Base-by-base conservation (phyloP, 768 basidiomycete genomes). In the Auricularia cornea region DNA sequence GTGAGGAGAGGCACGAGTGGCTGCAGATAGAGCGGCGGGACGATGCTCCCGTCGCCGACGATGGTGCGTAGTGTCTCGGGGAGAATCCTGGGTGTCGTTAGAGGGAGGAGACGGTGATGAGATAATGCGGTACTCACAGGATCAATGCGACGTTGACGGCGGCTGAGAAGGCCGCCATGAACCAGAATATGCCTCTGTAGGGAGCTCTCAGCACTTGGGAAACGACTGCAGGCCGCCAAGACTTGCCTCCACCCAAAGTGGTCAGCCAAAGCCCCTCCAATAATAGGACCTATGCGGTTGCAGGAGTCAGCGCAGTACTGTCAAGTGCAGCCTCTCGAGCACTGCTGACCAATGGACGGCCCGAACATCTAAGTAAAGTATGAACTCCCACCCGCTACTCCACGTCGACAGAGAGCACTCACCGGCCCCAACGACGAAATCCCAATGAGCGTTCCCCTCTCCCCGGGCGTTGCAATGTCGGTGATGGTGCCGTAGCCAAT, bases 361-460 rank as follows among this genome's bases (percentile, higher is more conserved):
- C 59, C 44, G 6, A 48, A 48, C 44, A 48, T 48, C 44, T 48
- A 18, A 18, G 23, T 10, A 1, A 18, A 23, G 44, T 12, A 18
- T 33, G 30, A 44, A 28, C 20, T 33, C 31, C 12, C n/a, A n/a
- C 12, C 12, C 56, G 28, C 20, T 29, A 28, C n/a, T 33, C 29
- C 20, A 11, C 16, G 29, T 28, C 16, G 44, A 28, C 0, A 16
- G 32, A 16, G 12, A 14, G 12, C 16, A 69, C 82, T 48, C 65
- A 84, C 86, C 79, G 87, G 85, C 0, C 88, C 88, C 3, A 88
- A 63, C 38, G 74, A 79, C 72, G 84, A 90, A 8, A 89, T 59
- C 2, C 90, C 92, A 62, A 85, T 81, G 73, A 86, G 91, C 6
- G 84, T 82, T 20, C 89, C 92, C 38, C 92, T 77, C 73, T 94